Conservation (phyloP, 2,329 filamentous ascomycete genomes). For the Erysiphe pisi region DNA sequence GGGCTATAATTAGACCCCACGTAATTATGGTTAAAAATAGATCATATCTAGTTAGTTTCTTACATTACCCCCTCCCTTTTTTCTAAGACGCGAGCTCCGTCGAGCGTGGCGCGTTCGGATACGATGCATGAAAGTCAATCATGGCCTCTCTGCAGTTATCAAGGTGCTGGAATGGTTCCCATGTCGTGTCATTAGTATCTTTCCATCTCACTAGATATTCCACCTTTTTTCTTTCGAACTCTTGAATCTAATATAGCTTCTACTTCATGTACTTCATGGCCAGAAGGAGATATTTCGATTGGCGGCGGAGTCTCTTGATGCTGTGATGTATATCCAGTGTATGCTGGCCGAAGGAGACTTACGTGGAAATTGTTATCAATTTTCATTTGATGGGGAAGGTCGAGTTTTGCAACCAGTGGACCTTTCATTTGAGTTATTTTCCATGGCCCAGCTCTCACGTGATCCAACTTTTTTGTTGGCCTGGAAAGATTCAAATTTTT, state of each 20-base stretch:
- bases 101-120: constrained; percentile 5
- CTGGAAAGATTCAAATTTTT: constrained; percentile 19
- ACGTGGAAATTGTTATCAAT: constrained; percentile 23
- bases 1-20: too few species aligned
- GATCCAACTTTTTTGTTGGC: constrained; percentile 15
- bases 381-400: background rate
- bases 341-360: background rate
- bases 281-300: background rate
- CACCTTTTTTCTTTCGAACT: constrained; percentile 7
- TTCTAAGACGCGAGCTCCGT: constrained; percentile 19
- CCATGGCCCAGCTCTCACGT: background rate
- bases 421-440: background rate
- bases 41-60: too few species aligned
- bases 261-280: background rate
- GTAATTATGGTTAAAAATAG: too few species aligned
- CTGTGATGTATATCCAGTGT: constrained; percentile 14
- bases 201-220: constrained; percentile 26
- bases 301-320: background rate
- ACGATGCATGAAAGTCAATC: background rate
- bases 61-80: background rate
- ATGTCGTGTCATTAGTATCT: constrained; percentile 6
- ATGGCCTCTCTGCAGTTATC: background rate
- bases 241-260: constrained; percentile 4
- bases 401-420: constrained; percentile 5
- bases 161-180: background rate